phyloP scores from a whole-genome alignment of 805 yeast species.

The Kurtzmaniella cleridarum region DNA sequence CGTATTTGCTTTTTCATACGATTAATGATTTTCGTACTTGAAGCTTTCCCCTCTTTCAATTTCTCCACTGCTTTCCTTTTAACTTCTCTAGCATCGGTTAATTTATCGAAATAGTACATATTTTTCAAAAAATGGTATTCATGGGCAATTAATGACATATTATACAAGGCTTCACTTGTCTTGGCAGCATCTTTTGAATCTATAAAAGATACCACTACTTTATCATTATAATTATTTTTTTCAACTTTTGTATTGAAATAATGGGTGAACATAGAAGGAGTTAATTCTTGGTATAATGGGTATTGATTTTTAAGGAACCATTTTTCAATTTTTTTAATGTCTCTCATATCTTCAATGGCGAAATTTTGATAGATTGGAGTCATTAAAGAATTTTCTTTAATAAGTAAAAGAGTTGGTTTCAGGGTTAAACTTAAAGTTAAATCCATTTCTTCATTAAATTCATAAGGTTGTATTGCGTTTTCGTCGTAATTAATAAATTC shows the following conservation, averaged over 20 bases:
- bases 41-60: conserved; percentile 36
- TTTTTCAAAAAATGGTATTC: conserved; percentile 43
- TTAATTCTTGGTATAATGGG: conserved; percentile 52
- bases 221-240: conserved; percentile 23
- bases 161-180: conserved; percentile 28
- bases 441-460: conserved; percentile 42
- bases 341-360: conserved; percentile 60
- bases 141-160: conserved; percentile 42
- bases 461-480: conserved; percentile 19
- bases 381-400: conserved; percentile 51
- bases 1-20: conserved; percentile 49
- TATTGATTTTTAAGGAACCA: conserved; percentile 46
- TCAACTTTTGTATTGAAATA: conserved; percentile 27
- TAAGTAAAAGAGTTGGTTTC: conserved; percentile 56
- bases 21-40: conserved; percentile 37
- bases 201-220: conserved; percentile 46
- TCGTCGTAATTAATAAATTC: conserved; percentile 41
- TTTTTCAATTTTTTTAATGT: conserved; percentile 38
- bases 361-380: conserved; percentile 54
- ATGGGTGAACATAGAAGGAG: conserved; percentile 26
- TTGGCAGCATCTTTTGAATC: conserved; percentile 32
- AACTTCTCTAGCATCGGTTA: conserved; percentile 18
- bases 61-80: conserved; percentile 41
- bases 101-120: conserved; percentile 31
- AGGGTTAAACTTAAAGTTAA: conserved; percentile 51